These are phyloP conservation scores for Fusarium zealandicum DNA, from an alignment of 2,329 filamentous ascomycete genomes.

Conservation along the genomic window DNA sequence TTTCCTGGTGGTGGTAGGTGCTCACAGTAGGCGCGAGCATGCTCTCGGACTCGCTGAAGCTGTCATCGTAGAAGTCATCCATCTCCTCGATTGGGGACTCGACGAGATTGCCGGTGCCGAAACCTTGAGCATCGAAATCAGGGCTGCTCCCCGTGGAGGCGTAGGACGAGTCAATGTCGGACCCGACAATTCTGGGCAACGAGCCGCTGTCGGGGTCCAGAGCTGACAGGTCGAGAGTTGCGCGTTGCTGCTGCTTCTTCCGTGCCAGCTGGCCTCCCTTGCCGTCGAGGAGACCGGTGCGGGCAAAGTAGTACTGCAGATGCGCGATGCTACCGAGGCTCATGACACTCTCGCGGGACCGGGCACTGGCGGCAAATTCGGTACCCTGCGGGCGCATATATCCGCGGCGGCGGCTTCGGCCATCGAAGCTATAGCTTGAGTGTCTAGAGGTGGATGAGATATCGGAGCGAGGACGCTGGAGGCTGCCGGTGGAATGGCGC, in stretches of 20 bases:
- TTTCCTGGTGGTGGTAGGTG: constrained; percentile 88
- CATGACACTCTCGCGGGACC: constrained; percentile 92
- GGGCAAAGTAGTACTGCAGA: constrained; percentile 96
- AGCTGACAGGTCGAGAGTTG: constrained; percentile 64
- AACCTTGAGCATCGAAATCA: constrained; percentile 54
- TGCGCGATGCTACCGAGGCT: constrained; percentile 96
- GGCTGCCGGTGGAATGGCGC: constrained; percentile 70
- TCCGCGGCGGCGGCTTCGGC: constrained; percentile 68
- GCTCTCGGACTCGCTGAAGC: constrained; percentile 69
- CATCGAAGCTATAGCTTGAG: constrained; percentile 55
- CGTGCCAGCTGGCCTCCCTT: constrained; percentile 87
- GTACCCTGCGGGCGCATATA: constrained; percentile 89
- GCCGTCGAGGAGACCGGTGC: constrained; percentile 90
- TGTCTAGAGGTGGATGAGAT: constrained; percentile 50
- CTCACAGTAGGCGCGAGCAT: constrained; percentile 97
- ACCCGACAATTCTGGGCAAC: constrained; percentile 50
- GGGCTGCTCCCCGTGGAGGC: constrained; percentile 67
- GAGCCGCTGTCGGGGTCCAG: constrained; percentile 49
- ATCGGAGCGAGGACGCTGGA: constrained; percentile 55
- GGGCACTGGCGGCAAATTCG: constrained; percentile 88
- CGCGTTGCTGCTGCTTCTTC: constrained; percentile 68
- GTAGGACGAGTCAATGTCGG: constrained; percentile 66
- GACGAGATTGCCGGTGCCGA: constrained; percentile 49
- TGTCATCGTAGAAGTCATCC: constrained; percentile 62
- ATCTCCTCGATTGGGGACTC: constrained; percentile 58